Evolutionary conservation across 1,284 basidiomycete genomes (phyloP), one percentile per base, ranked within the genome.

Genomic region (Naganishia liquefaciens): DNA sequence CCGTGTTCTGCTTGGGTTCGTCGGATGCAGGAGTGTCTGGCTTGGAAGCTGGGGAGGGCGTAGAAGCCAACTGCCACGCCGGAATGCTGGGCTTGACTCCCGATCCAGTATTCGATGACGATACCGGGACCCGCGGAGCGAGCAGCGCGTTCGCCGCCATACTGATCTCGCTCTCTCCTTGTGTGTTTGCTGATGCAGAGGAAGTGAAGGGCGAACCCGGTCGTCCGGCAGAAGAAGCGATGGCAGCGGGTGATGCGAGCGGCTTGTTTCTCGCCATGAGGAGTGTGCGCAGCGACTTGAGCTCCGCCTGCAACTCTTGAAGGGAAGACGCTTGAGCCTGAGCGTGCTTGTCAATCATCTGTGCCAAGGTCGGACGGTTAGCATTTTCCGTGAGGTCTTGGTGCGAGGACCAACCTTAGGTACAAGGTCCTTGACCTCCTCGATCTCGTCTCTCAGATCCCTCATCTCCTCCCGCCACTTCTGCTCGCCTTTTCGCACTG

Each of bases 301-400:
- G 84, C 76, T 99, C 95, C 71, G 91, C 88, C 74, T 98, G 94
- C 19, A 99, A 82, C 42, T 82, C 77, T 68, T 81, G 76, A 19
- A 83, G 74, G 6, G 77, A 75, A 69, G 90, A 86, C 19, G 84
- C 83, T 75, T 93, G 90, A 33, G 83, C 84, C 66, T 93, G 88
- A 73, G 92, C 90, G 75, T 91, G 91, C 80, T 92, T 94, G 68
- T 96, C 91, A 66, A 98, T 88, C 88, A 98, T 89, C 91, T 95
- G 71, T 2, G 13, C 54, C 30, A 17, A 5, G 63, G 40, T 46
- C 39, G 19, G 27, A 61, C n/a, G 30, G 23, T 65, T 47, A 44
- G 40, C 44, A 13, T 30, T 54, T 43, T 43, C 40, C 37, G 13
- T 61, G 43, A 2, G 40, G 43, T 3, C 15, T 44, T 9, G n/a